Conservation (phyloP, 2,329 filamentous ascomycete genomes). For the Trichoderma pleuroti region DNA sequence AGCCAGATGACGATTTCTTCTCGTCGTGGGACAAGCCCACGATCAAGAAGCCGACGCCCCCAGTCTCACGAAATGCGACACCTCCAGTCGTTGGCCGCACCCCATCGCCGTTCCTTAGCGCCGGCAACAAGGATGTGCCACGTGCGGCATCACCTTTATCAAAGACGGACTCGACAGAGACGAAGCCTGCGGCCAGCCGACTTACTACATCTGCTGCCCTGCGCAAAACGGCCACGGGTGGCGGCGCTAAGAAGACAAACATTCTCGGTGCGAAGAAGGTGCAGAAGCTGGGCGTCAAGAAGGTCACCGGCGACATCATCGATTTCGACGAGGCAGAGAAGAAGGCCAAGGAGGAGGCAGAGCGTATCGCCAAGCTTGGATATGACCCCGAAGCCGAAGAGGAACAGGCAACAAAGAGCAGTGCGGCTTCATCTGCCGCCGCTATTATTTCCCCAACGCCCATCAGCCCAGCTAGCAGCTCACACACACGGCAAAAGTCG, state of each 20-base stretch:
- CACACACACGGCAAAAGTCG: constrained; percentile 56
- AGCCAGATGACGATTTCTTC: constrained; percentile 95
- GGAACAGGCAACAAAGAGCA: constrained; percentile 44
- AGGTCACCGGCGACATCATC: constrained; percentile 73
- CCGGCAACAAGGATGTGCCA: constrained; percentile 67
- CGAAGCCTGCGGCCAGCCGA: constrained; percentile 63
- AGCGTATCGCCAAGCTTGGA: constrained; percentile 89
- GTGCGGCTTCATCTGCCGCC: constrained; percentile 50
- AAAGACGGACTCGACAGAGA: constrained; percentile 53
- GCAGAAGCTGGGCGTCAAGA: constrained; percentile 88
- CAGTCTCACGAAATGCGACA: constrained; percentile 83
- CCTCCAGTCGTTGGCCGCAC: constrained; percentile 77
- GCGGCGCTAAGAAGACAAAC: constrained; percentile 73
- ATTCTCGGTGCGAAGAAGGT: constrained; percentile 83
- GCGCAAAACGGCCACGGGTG: constrained; percentile 64
- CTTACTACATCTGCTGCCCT: constrained; percentile 77
- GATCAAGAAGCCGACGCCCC: constrained; percentile 94
- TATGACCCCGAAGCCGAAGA: constrained; percentile 91
- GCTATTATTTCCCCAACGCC: constrained; percentile 72
- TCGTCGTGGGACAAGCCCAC: constrained; percentile 98
- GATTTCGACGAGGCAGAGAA: constrained; percentile 98
- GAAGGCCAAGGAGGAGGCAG: constrained; percentile 95
- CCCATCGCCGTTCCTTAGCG: constrained; percentile 84
- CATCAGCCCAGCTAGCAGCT: constrained; percentile 62
- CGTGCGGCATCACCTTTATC: constrained; percentile 81